Evolutionary conservation across 1,284 basidiomycete species (phyloP).

Genomic region (Trichosporon asahii): DNA sequence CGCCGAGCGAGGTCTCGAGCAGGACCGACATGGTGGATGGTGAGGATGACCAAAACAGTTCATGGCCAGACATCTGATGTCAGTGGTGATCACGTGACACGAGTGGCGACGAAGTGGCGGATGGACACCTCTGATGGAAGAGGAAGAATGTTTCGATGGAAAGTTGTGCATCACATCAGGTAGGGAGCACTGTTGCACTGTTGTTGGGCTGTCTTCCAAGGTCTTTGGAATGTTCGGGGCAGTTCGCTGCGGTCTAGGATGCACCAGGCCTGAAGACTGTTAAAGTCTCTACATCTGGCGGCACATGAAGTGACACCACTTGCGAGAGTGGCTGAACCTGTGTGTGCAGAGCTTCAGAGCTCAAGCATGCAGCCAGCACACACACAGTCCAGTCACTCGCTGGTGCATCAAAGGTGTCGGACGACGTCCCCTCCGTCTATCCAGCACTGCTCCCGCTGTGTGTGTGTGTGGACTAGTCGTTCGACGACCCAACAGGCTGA

Average conservation of each 20-base stretch:
- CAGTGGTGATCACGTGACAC: background rate
- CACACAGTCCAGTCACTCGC: background rate
- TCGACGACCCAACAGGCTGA: too few species aligned
- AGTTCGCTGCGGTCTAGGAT: too few species aligned
- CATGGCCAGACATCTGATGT: background rate
- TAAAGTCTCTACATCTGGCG: too few species aligned
- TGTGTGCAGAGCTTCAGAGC: background rate
- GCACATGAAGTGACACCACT: too few species aligned
- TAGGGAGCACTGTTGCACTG: too few species aligned
- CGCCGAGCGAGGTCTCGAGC: slow-evolving; percentile 91
- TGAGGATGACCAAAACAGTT: background rate
- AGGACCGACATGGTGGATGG: slow-evolving; percentile 75
- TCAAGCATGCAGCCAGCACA: background rate
- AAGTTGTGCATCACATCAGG: background rate
- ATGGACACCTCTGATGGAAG: background rate
- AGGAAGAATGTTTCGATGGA: background rate
- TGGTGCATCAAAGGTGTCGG: background rate
- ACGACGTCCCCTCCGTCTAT: background rate
- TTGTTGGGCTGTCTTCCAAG: too few species aligned
- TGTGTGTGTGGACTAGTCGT: background rate
- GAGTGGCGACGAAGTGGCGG: background rate
- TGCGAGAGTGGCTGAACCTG: background rate
- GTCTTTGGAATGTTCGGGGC: too few species aligned
- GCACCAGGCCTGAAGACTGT: too few species aligned
- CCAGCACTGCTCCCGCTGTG: background rate